Evolutionary conservation across 139 green algal genomes (phyloP).

Genomic region (Pseudopediastrum boryanum): DNA sequence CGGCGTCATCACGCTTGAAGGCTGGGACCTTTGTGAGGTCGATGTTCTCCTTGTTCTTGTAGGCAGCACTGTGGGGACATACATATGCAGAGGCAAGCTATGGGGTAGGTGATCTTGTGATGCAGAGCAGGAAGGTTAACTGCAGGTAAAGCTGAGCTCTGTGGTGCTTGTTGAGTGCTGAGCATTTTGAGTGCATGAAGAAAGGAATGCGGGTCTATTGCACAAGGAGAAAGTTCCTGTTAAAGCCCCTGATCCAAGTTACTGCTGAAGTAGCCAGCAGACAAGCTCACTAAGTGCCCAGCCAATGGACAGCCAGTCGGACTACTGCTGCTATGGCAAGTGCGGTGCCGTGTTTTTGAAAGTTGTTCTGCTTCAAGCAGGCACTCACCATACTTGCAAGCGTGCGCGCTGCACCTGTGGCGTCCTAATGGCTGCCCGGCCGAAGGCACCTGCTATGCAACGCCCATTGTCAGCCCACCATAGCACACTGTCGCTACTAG

Average conservation of each 20-base stretch:
- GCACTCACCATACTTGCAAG: conserved; percentile 41
- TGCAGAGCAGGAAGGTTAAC: too few relatives aligned
- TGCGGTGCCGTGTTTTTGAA: background rate
- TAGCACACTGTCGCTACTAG: background rate
- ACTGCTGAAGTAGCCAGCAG: too few relatives aligned
- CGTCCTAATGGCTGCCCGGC: conserved; percentile 31
- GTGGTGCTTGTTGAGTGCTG: too few relatives aligned
- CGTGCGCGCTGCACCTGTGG: conserved; percentile 37
- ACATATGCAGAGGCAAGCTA: conserved; percentile 3
- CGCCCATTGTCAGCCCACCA: too few relatives aligned
- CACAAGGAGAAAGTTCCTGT: too few relatives aligned
- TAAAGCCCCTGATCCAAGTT: too few relatives aligned
- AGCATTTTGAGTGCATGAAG: too few relatives aligned
- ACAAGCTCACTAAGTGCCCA: too few relatives aligned
- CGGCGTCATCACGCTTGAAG: conserved; percentile 45
- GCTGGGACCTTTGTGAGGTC: conserved; percentile 49
- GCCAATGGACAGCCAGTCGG: too few relatives aligned
- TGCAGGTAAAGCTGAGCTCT: too few relatives aligned
- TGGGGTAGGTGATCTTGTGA: background rate
- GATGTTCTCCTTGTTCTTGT: conserved; percentile 70
- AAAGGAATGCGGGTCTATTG: too few relatives aligned
- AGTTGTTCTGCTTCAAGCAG: background rate
- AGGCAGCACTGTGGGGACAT: conserved; percentile 51
- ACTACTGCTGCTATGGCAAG: conserved; percentile 11
- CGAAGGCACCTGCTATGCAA: conserved; percentile 45